Percentiles rank a stretch among this genome's conserved stretches.
Conservation (phyloP, 371 early-diverging fungal species). For the Nosema muscidifuracis region DNA sequence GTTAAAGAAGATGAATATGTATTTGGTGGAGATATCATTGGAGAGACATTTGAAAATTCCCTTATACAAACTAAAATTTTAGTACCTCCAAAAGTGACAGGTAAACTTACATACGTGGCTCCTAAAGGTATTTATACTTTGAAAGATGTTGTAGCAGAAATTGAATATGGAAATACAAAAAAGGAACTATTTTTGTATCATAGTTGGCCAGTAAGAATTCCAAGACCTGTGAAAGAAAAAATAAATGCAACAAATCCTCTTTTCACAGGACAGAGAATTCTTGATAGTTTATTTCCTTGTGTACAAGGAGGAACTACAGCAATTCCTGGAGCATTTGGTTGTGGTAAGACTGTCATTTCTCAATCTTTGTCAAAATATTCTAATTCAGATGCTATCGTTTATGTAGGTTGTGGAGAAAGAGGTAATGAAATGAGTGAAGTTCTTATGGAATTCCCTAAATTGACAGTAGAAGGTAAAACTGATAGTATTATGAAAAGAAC, state of each 20-base stretch:
- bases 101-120: conserved; percentile 88
- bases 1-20: conserved; percentile 81
- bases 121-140: conserved; percentile 83
- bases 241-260: conserved; percentile 86
- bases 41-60: conserved; percentile 86
- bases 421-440: conserved; percentile 99
- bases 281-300: conserved; percentile 98
- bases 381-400: conserved; percentile 98
- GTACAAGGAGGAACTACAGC: conserved; percentile 99
- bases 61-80: conserved; percentile 79
- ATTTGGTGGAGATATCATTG: conserved; percentile 93
- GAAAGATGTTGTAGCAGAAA: conserved; percentile 79
- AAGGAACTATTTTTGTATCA: conserved; percentile 86
- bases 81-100: conserved; percentile 82
- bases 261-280: conserved; percentile 95
- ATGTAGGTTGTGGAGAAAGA: conserved; percentile 98
- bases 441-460: conserved; percentile 94
- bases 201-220: conserved; percentile 94
- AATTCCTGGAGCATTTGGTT: conserved; percentile 99
- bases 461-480: conserved; percentile 78
- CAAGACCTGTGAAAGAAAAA: conserved; percentile 92
- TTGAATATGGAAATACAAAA: conserved; percentile 81
- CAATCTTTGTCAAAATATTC: conserved; percentile 98
- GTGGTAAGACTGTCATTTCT: conserved; percentile 99
- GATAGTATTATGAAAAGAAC: conserved; percentile 97